phyloP scores from a whole-genome alignment of 805 yeast genomes.

The Hanseniaspora thailandica region DNA sequence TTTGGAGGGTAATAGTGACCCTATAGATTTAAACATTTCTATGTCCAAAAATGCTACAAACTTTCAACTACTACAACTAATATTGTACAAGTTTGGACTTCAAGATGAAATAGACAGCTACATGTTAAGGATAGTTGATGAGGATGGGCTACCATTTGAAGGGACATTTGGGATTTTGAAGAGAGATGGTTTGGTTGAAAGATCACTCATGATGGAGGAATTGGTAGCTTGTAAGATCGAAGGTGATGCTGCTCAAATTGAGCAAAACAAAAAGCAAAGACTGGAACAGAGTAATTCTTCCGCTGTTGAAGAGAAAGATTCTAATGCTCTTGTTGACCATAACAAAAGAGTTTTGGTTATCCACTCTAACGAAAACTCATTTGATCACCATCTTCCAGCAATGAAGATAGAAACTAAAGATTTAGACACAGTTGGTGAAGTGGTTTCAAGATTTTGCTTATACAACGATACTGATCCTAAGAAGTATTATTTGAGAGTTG shows the following conservation, averaged over 20 bases:
- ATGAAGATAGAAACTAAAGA: constrained; percentile 22
- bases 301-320: constrained; percentile 23
- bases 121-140: constrained; percentile 65
- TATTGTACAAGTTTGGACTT: background rate
- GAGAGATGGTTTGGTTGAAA: constrained; percentile 51
- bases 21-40: background rate
- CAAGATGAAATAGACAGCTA: constrained; percentile 18
- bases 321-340: constrained; percentile 29
- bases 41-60: background rate
- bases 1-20: background rate
- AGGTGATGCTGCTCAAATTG: constrained; percentile 33
- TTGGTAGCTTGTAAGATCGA: constrained; percentile 60
- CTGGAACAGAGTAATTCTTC: constrained; percentile 29
- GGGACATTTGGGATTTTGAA: constrained; percentile 80
- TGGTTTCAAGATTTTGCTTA: constrained; percentile 29
- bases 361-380: constrained; percentile 21
- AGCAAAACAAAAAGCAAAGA: constrained; percentile 39
- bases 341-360: constrained; percentile 16
- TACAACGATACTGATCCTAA: constrained; percentile 29
- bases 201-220: constrained; percentile 59
- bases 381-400: constrained; percentile 30
- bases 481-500: constrained; percentile 30
- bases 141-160: constrained; percentile 86
- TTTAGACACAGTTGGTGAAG: constrained; percentile 28
- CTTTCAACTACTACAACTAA: background rate